Evolutionary conservation across 2,329 filamentous ascomycete species (phyloP), one percentile per base, ranked within the genome.

Genomic region (Zasmidium angulare): DNA sequence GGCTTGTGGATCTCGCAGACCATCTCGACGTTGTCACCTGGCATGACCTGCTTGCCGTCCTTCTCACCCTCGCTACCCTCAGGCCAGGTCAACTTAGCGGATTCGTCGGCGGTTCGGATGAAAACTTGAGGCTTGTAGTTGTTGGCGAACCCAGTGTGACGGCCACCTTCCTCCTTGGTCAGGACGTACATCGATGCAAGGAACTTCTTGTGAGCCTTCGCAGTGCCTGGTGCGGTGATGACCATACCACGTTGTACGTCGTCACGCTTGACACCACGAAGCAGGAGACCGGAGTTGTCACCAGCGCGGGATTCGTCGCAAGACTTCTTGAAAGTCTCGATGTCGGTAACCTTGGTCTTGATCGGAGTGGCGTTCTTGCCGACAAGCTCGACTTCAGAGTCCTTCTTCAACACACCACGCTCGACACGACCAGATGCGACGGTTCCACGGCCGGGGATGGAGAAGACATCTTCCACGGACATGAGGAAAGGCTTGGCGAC

Each of bases 301-400:
- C 95, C 95, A 63, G 95, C 95, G 71, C 90, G 87, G 60, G 93
- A 96, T 81, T 96, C 91, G 60, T 97, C 93, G 79, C 95, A 98
- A 52, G 92, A 96, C 86, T 99, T 99, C 86, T 98, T 97, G 86
- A 99, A 99, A 67, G 93, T 99, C 84, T 99, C 95, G 69, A 99
- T 98, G 75, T 99, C 96, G 73, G 95, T 99, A 67, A 99, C 93
- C 85, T 97, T 98, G 78, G 95, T 98, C 87, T 96, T 97, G 84
- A 98, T 90, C 68, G 91, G 81, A 49, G 87, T 84, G 58, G 80
- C 78, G 68, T 88, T 87, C 83, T 95, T 96, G 76, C 95, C 95
- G 63, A 99, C 85, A 66, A 99, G 86, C 84, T 99, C 95, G 68
- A 99, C 87, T 75, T 99, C 95, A 65, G 88, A 84, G 76, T 99